Evolutionary conservation across 352 stramenopile species (phyloP).

Genomic region (Thraustochytrium striatum): DNA sequence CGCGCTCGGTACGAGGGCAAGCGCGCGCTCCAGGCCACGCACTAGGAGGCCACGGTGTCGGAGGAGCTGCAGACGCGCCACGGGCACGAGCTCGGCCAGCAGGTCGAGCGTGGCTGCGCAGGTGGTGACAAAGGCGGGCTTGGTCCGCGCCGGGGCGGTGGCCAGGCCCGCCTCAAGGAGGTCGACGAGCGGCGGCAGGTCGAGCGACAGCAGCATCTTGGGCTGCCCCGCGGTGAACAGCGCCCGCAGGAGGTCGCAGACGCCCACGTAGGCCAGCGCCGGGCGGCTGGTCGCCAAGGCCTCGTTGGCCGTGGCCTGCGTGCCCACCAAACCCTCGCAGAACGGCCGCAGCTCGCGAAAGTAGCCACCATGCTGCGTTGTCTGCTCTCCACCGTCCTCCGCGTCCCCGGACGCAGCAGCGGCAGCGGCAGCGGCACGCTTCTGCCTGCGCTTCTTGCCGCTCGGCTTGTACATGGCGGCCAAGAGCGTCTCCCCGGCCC

Average conservation of each 20-base stretch:
- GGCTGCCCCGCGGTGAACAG: background rate
- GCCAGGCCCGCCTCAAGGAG: slow-evolving; percentile 4
- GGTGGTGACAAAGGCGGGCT: background rate
- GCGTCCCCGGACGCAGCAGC: background rate
- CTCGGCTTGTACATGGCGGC: background rate
- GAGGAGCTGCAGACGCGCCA: background rate
- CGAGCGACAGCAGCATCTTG: background rate
- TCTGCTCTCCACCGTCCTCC: background rate
- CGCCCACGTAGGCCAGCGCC: background rate
- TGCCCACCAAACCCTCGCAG: background rate
- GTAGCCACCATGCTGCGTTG: slow-evolving; percentile 2
- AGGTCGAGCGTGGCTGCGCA: background rate
- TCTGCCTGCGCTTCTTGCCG: background rate
- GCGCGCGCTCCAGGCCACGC: background rate
- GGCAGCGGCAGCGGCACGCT: background rate
- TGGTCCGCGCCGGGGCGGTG: background rate
- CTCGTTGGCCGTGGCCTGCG: background rate
- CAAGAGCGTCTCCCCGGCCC: background rate
- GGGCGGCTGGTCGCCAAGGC: background rate
- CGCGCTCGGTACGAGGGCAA: background rate
- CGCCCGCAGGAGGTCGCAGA: background rate
- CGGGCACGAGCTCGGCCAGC: background rate
- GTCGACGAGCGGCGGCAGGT: slow-evolving; percentile 8
- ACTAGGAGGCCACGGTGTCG: background rate
- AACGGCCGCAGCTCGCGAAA: slow-evolving; percentile 1